These are phyloP conservation scores for Kodamaea anthophila DNA, from an alignment of 1,139 yeast species.

Conservation along the genomic window DNA sequence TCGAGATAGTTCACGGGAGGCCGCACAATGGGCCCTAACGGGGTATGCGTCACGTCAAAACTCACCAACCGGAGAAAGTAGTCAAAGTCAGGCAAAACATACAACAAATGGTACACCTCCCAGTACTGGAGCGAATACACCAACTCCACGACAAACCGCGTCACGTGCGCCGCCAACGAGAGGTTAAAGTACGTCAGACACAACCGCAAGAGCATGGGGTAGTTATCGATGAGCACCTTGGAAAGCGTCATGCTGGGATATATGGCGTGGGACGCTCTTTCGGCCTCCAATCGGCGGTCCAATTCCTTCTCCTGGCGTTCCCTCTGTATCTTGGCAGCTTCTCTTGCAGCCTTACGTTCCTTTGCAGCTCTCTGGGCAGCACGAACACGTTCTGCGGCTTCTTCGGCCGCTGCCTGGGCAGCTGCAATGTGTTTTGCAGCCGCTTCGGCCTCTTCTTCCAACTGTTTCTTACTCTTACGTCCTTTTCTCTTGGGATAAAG, in stretches of 20 bases:
- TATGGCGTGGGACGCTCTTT: conserved; percentile 5
- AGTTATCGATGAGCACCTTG: conserved; percentile 36
- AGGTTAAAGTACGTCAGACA: conserved; percentile 33
- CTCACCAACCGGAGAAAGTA: conserved; percentile 29
- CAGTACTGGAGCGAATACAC: conserved; percentile 38
- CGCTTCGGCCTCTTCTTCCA: conserved; percentile 7
- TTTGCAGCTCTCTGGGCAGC: conserved; percentile 3
- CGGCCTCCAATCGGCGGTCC: conserved; percentile 5
- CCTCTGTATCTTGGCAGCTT: conserved; percentile 1
- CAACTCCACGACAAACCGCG: conserved; percentile 34
- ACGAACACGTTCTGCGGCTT: conserved; percentile 4
- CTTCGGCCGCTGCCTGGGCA: conserved; percentile 5
- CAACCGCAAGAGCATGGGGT: conserved; percentile 23
- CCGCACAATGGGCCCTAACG: conserved; percentile 35
- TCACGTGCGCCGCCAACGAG: conserved; percentile 32
- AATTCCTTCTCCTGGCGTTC: conserved; percentile 1
- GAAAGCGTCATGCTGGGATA: conserved; percentile 38
- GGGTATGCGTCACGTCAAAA: conserved; percentile 33
- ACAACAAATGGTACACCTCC: conserved; percentile 40
- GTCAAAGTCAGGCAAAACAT: conserved; percentile 28
- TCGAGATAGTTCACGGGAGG: conserved; percentile 38
- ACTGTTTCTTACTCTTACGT: conserved; percentile 5
- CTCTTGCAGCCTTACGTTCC: conserved; percentile 3
- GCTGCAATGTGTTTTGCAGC: conserved; percentile 3
- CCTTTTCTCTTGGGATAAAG: conserved; percentile 7